Evolutionary conservation across 257 asterid genomes (phyloP).

Genomic region (Solanum acaule): DNA sequence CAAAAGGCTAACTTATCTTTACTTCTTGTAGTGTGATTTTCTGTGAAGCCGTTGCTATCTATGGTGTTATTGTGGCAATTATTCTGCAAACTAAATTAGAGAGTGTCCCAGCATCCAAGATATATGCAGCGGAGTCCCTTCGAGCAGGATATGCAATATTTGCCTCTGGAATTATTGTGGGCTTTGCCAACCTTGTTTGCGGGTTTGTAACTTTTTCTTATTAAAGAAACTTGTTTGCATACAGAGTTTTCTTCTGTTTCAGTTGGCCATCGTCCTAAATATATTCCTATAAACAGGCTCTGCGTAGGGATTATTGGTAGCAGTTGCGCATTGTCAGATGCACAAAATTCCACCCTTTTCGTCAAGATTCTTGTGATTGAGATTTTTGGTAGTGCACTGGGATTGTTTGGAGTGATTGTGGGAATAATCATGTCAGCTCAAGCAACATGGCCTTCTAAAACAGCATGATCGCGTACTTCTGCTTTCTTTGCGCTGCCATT

Average conservation of each 20-base stretch:
- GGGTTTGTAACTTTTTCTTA: conserved; percentile 38
- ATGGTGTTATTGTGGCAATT: conserved; percentile 98
- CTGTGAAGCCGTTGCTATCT: conserved; percentile 99
- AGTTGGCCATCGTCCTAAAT: neutral
- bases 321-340: conserved; percentile 98
- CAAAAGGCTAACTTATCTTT: neutral
- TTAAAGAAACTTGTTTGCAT: neutral
- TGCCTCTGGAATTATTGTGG: conserved; percentile 97
- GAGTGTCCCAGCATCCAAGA: conserved; percentile 66
- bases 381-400: conserved; percentile 97
- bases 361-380: conserved; percentile 96
- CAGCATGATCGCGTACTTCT: conserved; percentile 2
- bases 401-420: conserved; percentile 92
- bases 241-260: neutral
- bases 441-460: conserved; percentile 90
- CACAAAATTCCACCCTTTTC: conserved; percentile 89
- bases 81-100: conserved; percentile 97
- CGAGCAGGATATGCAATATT: conserved; percentile 98
- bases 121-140: conserved; percentile 78
- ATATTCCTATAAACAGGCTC: conserved; percentile 32
- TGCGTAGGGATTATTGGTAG: conserved; percentile 98
- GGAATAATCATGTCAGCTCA: conserved; percentile 99
- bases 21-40: conserved; percentile 69
- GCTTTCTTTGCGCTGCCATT: neutral
- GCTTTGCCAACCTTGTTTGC: conserved; percentile 96